These are phyloP conservation scores for Thymus quinquecostatus DNA, from an alignment of 257 asterid genomes.

Conservation along the genomic window DNA sequence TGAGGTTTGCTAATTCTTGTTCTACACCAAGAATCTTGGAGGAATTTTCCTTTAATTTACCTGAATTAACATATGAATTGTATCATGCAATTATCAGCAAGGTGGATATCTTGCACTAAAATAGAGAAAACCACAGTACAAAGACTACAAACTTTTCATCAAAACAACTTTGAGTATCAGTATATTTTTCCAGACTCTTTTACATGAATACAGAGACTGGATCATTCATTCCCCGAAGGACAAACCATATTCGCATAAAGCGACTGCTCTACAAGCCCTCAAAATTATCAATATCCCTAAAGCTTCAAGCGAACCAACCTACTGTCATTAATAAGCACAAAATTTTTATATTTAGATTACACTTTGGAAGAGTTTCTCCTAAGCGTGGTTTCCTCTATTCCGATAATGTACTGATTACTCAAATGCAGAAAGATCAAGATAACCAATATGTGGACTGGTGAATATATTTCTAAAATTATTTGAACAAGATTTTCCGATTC, in stretches of 20 bases:
- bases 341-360: not conserved
- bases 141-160: not conserved
- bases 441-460: not conserved
- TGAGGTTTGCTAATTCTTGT: constrained; percentile 68
- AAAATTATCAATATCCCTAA: not conserved
- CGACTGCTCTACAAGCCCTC: not conserved
- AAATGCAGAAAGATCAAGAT: not conserved
- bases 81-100: not conserved
- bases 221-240: not conserved
- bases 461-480: not conserved
- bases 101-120: not conserved
- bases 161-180: not conserved
- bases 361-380: not conserved
- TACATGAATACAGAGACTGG: not conserved
- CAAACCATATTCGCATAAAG: not conserved
- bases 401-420: not conserved
- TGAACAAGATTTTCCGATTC: not conserved
- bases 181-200: not conserved
- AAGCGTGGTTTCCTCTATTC: not conserved
- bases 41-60: constrained; percentile 78
- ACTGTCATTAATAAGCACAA: not conserved
- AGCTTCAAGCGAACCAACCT: not conserved
- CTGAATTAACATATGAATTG: constrained; percentile 31
- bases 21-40: constrained; percentile 91
- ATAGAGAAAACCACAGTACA: not conserved